These are phyloP conservation scores for Dendrobium catenatum DNA, from an alignment of 106 monocot species.

Conservation along the genomic window DNA sequence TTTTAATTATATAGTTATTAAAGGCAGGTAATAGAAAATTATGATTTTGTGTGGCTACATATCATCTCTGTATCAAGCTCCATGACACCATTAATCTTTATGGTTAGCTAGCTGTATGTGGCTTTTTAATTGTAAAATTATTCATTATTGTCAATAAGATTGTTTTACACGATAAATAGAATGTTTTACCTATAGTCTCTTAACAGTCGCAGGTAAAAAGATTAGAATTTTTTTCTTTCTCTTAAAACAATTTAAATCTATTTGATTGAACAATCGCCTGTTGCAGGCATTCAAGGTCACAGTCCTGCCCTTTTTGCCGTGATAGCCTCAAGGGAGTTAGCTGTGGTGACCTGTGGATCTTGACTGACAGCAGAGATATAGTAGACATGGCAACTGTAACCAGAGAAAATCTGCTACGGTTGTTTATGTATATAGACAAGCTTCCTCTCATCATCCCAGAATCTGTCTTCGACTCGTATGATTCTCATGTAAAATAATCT, in stretches of 20 bases:
- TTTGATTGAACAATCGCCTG: background rate
- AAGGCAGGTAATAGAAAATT: too few relatives aligned
- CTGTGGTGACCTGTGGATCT: constrained; percentile 74
- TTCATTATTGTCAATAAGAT: too few relatives aligned
- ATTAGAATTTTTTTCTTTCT: too few relatives aligned
- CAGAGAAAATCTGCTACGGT: constrained; percentile 71
- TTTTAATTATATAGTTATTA: too few relatives aligned
- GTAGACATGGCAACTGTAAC: constrained; percentile 60
- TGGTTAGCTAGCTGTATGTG: too few relatives aligned
- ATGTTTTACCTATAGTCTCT: too few relatives aligned
- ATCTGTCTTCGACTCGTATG: constrained; percentile 50
- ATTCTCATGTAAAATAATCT: constrained; percentile 58
- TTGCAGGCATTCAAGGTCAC: constrained; percentile 74
- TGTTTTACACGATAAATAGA: too few relatives aligned
- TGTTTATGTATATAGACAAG: constrained; percentile 89
- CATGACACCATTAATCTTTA: too few relatives aligned
- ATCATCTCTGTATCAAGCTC: too few relatives aligned
- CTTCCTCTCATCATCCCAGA: constrained; percentile 66
- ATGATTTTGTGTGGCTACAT: too few relatives aligned
- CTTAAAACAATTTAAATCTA: background rate
- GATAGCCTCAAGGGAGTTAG: constrained; percentile 77
- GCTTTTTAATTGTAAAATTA: too few relatives aligned
- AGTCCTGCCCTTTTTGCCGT: constrained; percentile 93
- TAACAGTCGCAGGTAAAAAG: too few relatives aligned
- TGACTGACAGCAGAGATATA: constrained; percentile 59